phyloP scores from a whole-genome alignment of 2,329 filamentous ascomycete species.

The Colletotrichum musae region DNA sequence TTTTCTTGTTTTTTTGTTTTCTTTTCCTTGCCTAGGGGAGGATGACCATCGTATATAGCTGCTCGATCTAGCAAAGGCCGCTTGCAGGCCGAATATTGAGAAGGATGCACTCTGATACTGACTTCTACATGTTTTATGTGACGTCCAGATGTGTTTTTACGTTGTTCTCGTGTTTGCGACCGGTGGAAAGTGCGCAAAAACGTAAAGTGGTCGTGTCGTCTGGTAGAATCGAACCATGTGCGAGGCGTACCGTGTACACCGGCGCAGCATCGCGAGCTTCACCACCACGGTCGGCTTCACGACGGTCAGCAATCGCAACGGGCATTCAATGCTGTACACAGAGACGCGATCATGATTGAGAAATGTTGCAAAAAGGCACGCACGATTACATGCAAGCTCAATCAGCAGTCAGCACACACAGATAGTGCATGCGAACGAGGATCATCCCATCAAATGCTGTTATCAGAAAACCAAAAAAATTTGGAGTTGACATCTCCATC shows the following conservation, averaged over 20 bases:
- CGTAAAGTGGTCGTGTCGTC: background rate
- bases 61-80: constrained; percentile 25
- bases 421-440: background rate
- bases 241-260: background rate
- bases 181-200: background rate
- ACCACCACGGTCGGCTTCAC: background rate
- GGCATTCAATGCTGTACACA: too few species aligned
- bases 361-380: too few species aligned
- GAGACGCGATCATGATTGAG: too few species aligned
- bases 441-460: background rate
- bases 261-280: constrained; percentile 3
- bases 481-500: constrained; percentile 69
- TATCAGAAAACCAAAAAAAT: constrained; percentile 51
- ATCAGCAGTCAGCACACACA: background rate
- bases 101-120: too few species aligned
- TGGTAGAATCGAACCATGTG: constrained; percentile 31
- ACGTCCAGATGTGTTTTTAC: background rate
- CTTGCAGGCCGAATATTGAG: constrained; percentile 29
- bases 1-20: background rate
- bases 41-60: constrained; percentile 28
- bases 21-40: background rate
- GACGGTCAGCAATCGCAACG: background rate
- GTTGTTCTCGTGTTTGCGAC: background rate
- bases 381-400: too few species aligned
- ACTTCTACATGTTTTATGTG: background rate